These are phyloP conservation scores for Citrullus colocynthis DNA, from an alignment of 306 rosid species.

Conservation along the genomic window DNA sequence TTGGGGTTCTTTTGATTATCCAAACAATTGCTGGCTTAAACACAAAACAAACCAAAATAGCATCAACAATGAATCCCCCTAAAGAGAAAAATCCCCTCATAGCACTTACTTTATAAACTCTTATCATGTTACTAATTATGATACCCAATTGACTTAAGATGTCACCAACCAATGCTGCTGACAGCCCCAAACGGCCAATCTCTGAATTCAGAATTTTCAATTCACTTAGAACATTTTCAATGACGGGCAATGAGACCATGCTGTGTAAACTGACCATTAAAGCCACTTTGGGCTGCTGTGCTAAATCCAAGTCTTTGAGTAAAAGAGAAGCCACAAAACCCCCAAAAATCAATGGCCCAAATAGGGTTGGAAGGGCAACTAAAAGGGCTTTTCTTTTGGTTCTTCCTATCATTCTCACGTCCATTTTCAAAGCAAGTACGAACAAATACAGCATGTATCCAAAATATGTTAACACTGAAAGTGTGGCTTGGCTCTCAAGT, in stretches of 20 bases:
- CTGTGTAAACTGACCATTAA: neutral
- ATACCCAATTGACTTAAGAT: neutral
- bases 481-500: conserved; percentile 19
- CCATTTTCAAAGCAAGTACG: conserved; percentile 39
- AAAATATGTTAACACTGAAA: conserved; percentile 17
- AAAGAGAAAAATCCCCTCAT: neutral
- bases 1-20: conserved; percentile 11
- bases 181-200: neutral
- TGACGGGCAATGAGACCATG: conserved; percentile 9
- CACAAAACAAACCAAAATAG: neutral
- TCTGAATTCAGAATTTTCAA: conserved; percentile 3
- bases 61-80: neutral
- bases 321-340: neutral
- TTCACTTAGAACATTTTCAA: conserved; percentile 8
- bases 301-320: neutral
- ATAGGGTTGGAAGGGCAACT: conserved; percentile 14
- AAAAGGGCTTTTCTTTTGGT: conserved; percentile 28
- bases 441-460: conserved; percentile 32
- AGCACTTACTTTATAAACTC: neutral
- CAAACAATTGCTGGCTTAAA: conserved; percentile 6
- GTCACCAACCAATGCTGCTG: neutral
- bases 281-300: neutral
- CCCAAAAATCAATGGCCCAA: neutral
- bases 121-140: neutral
- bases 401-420: conserved; percentile 25